phyloP scores from a whole-genome alignment of 169 alveolate genomes.

The Cryptosporidium tyzzeri region DNA sequence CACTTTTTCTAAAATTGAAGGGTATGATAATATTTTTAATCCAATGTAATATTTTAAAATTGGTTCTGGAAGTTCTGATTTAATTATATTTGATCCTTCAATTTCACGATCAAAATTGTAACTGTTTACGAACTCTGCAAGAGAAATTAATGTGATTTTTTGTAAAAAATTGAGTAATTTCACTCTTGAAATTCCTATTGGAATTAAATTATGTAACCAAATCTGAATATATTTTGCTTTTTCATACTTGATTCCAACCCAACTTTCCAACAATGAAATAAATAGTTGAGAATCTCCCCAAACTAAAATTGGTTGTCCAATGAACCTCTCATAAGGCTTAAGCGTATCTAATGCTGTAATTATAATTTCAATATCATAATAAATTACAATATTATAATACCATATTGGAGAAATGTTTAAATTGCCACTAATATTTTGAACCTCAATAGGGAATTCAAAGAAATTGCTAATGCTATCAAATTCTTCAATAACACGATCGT shows the following conservation, averaged over 20 bases:
- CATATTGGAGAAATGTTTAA: constrained; percentile 32
- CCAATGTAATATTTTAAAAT: constrained; percentile 51
- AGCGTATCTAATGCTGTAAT: constrained; percentile 66
- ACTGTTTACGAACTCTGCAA: constrained; percentile 56
- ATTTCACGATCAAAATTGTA: constrained; percentile 42
- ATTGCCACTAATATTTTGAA: constrained; percentile 10
- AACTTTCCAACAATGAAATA: constrained; percentile 43
- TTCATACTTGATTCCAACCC: constrained; percentile 58
- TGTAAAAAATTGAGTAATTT: constrained; percentile 47
- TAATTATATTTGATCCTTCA: constrained; percentile 1
- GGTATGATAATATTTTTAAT: constrained; percentile 50
- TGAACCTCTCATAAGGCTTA: constrained; percentile 29
- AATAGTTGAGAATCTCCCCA: constrained; percentile 76
- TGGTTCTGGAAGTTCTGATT: constrained; percentile 13
- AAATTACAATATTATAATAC: constrained; percentile 52
- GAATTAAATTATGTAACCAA: constrained; percentile 65
- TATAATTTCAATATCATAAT: constrained; percentile 57
- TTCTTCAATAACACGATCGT: constrained; percentile 46
- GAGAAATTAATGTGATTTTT: constrained; percentile 48
- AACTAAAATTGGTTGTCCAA: constrained; percentile 32
- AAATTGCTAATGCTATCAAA: background rate
- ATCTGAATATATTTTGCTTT: constrained; percentile 53
- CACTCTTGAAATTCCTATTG: constrained; percentile 50
- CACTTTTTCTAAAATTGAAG: constrained; percentile 57
- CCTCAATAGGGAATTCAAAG: constrained; percentile 15